These are phyloP conservation scores for Fusarium sp. DNA, from an alignment of 2,329 filamentous ascomycete genomes.

Conservation along the genomic window DNA sequence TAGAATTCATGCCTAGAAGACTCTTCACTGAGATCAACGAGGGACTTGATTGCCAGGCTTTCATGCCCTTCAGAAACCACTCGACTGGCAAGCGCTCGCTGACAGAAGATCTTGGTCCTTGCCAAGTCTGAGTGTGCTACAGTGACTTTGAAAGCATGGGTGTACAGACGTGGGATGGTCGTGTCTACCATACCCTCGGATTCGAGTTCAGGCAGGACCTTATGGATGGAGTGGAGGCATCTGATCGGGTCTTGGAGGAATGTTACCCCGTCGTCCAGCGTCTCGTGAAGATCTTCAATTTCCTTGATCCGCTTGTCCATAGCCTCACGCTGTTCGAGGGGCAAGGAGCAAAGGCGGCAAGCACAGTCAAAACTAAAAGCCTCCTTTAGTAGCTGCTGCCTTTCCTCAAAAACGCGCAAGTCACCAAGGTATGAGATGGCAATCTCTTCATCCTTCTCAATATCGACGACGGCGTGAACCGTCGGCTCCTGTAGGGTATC, in stretches of 20 bases:
- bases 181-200: not conserved
- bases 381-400: conserved; percentile 1
- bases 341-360: conserved; percentile 23
- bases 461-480: conserved; percentile 43
- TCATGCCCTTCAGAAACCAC: not conserved
- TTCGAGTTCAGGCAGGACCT: not conserved
- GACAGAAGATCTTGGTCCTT: conserved; percentile 16
- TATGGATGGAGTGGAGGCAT: not conserved
- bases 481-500: conserved; percentile 31
- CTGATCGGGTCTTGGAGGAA: not conserved
- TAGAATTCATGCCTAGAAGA: not conserved
- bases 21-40: not conserved
- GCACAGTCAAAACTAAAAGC: conserved; percentile 16
- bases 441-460: conserved; percentile 45
- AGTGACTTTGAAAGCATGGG: not conserved
- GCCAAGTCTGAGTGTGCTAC: conserved; percentile 8
- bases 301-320: conserved; percentile 8
- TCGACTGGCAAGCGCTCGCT: not conserved
- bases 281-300: not conserved
- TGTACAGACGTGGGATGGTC: not conserved
- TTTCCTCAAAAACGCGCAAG: not conserved
- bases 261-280: too few species aligned
- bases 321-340: not conserved
- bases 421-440: conserved; percentile 36
- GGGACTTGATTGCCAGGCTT: not conserved